Evolutionary conservation across 345 rosid genomes (phyloP).

Genomic region (Eucalyptus polyanthemos): DNA sequence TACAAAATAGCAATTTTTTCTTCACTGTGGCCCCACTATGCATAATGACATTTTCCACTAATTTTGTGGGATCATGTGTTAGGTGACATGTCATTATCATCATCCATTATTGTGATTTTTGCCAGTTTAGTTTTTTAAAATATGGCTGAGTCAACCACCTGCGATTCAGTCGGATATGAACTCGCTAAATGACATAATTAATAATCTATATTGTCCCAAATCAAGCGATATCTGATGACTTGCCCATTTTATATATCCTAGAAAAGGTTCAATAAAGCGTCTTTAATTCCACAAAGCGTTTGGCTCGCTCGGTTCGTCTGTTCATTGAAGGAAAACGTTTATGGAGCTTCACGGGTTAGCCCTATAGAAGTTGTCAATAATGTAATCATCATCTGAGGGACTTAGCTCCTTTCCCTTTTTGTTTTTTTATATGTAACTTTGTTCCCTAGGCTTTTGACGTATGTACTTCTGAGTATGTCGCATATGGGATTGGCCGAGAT

Average conservation of each 20-base stretch:
- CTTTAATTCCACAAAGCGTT: background rate
- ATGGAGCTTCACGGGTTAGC: background rate
- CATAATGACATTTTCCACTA: background rate
- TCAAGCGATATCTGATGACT: background rate
- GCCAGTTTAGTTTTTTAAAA: background rate
- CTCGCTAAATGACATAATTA: background rate
- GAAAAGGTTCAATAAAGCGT: background rate
- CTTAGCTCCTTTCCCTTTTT: too few relatives aligned
- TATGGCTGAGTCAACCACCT: background rate
- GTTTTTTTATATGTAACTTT: too few relatives aligned
- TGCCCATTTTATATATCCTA: background rate
- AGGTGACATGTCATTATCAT: background rate
- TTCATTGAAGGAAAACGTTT: too few relatives aligned
- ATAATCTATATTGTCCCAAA: background rate
- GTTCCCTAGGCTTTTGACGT: too few relatives aligned
- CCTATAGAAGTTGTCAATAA: conserved; percentile 17
- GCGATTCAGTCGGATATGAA: background rate
- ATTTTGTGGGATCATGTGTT: background rate
- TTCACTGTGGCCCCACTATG: background rate
- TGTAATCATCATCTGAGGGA: too few relatives aligned
- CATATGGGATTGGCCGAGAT: too few relatives aligned
- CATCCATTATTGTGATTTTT: background rate
- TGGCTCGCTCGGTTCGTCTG: too few relatives aligned
- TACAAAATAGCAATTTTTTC: background rate
- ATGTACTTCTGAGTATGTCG: too few relatives aligned